These are phyloP conservation scores for Rhizopus arrhizus DNA, from an alignment of 371 early-diverging fungal genomes.

Conservation along the genomic window DNA sequence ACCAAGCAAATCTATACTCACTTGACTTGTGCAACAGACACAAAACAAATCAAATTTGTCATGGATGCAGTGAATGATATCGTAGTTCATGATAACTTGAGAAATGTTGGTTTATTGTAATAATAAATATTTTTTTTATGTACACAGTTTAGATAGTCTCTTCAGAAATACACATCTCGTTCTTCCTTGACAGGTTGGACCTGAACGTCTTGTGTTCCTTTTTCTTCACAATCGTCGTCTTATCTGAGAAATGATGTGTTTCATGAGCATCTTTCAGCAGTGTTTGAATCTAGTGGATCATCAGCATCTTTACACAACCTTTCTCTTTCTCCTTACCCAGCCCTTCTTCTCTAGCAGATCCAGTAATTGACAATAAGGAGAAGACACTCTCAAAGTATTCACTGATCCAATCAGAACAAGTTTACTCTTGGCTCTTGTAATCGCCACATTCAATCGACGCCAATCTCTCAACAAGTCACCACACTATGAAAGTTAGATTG, in stretches of 20 bases:
- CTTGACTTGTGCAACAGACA: slow-evolving; percentile 66
- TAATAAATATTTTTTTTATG: background rate
- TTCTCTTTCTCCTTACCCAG: slow-evolving; percentile 42
- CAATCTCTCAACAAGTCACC: slow-evolving; percentile 92
- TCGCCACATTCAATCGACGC: slow-evolving; percentile 96
- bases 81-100: slow-evolving; percentile 63
- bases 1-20: slow-evolving; percentile 57
- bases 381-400: slow-evolving; percentile 61
- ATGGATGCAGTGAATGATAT: slow-evolving; percentile 79
- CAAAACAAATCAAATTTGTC: slow-evolving; percentile 76
- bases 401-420: slow-evolving; percentile 89
- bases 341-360: slow-evolving; percentile 49
- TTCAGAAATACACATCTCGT: too few relatives aligned
- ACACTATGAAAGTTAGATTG: slow-evolving; percentile 14
- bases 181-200: too few relatives aligned
- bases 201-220: too few relatives aligned
- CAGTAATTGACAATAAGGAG: slow-evolving; percentile 59
- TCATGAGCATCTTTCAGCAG: background rate
- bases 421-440: slow-evolving; percentile 92
- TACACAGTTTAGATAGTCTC: too few relatives aligned
- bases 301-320: background rate
- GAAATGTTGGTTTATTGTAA: slow-evolving; percentile 68
- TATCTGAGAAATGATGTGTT: background rate
- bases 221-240: too few relatives aligned
- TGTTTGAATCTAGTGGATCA: background rate